Evolutionary conservation across 805 yeast species (phyloP), one percentile per base, ranked within the genome.

Genomic region (Candida nitratophila): DNA sequence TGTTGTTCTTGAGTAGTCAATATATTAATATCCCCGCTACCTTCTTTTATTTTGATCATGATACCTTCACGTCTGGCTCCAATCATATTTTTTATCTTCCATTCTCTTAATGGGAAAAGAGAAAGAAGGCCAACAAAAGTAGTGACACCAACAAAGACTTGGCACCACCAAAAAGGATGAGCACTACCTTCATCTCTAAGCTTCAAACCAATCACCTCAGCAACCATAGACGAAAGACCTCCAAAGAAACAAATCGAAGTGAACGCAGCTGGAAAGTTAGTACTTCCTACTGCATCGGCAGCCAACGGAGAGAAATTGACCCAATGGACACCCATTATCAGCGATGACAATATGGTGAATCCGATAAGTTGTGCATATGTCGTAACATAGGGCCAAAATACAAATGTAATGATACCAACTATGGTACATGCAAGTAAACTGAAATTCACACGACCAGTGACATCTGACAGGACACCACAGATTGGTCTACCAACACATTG

Each of bases 111-210:
- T 1, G 77, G 64, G 2, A 79, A 48, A 33, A 81, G 48, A 2
- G 73, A 4, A 5, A 71, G 47, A 0, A 74, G 73, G 20, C 64
- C 63, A 10, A 72, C 56, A 42, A 74, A 71, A 41, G 76, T 62
- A 17, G 69, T 53, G 30, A 60, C 45, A 4, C 83, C 85, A 14
- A 79, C 77, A 52, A 80, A 78, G 1, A 81, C 69, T 53, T 83
- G 88, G 17, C 85, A 70, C 52, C 80, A 71, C 19, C 76, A 59
- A 50, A 71, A 83, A 2, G 86, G 86, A 40, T 47, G 49, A 3
- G 32, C 16, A 33, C 11, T 53, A 41, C n/a, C 52, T 44, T n/a
- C 55, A 62, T 47, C 54, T 47, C 50, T 42, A 31, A 65, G 41
- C 24, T 52, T 49, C 26, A 65, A 53, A 4, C 60, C 68, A 30